Evolutionary conservation across 2,329 filamentous ascomycete species (phyloP).

Genomic region (Sarocladiaceae sp.): DNA sequence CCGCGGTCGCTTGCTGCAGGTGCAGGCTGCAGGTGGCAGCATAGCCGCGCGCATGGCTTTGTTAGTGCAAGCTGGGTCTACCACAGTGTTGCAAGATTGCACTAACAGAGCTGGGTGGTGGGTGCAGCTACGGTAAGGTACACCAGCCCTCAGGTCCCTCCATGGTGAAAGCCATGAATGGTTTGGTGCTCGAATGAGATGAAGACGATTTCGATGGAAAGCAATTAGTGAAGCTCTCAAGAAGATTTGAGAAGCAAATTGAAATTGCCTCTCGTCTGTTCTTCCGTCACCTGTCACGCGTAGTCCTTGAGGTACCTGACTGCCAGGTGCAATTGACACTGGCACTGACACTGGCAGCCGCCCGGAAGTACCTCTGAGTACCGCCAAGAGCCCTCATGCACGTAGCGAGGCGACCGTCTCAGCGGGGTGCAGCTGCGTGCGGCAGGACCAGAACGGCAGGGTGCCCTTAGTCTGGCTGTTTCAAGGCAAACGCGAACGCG

Average conservation of each 20-base stretch:
- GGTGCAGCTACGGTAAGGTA: too few relatives aligned
- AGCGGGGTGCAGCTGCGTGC: background rate
- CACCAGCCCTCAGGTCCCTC: too few relatives aligned
- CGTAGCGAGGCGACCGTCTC: background rate
- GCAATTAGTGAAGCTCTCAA: too few relatives aligned
- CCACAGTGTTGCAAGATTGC: background rate
- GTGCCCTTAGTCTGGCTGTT: background rate
- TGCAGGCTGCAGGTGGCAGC: background rate
- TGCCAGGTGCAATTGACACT: too few relatives aligned
- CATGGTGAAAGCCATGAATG: too few relatives aligned
- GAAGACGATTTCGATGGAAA: too few relatives aligned
- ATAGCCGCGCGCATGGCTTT: slow-evolving; percentile 1
- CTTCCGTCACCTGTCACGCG: too few relatives aligned
- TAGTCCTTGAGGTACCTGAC: too few relatives aligned
- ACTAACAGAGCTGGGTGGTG: background rate
- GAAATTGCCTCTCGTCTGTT: too few relatives aligned
- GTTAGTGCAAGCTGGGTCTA: background rate
- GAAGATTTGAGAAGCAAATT: too few relatives aligned
- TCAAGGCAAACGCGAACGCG: slow-evolving; percentile 7
- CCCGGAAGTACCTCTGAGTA: background rate
- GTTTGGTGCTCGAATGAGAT: too few relatives aligned
- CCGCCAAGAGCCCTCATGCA: slow-evolving; percentile 2
- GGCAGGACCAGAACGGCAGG: background rate
- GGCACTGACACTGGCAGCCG: too few relatives aligned
- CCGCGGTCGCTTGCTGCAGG: background rate